Base-by-base conservation (phyloP, 352 stramenopile species). In the Globisporangium orthogonon region DNA sequence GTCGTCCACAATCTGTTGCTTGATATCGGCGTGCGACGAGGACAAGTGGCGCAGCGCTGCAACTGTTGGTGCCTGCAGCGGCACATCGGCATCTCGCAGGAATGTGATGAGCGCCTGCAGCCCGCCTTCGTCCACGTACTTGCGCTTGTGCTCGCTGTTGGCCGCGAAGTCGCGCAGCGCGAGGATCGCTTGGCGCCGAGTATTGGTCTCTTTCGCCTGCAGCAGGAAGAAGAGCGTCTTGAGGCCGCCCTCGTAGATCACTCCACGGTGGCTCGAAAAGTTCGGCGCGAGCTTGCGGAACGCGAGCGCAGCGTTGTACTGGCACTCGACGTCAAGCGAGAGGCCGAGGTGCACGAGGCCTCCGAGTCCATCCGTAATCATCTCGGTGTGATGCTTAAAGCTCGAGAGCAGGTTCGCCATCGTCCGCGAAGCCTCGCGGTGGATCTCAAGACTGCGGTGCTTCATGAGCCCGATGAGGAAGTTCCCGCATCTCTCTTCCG, bases 261-360 rank as follows among this genome's bases (percentile, higher is more conserved):
- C 74, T 7, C 79, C 72, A 5, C 73, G 63, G 58, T 98, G 95
- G 49, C 91, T 96, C 7, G 76, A 74, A 48, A 93, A 79, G 63
- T 98, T 98, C 6, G 91, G 86, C 11, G 86, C 85, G 10, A 99
- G 76, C 69, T 98, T 99, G 9, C 95, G 89, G 56, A 98, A 89
- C 14, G 83, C 86, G n/a, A 98, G 66, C 4, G 94, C 87, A 2
- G 92, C 86, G 65, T 98, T 95, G 66, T 98, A 98, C 67, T 97
- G 88, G 58, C 94, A 98, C 69, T 98, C 93, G 17, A 75, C 53
- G 58, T 98, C 96, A 29, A 91, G 67, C 44, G 76, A 94, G 7
- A 93, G 66, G 6, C 87, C 92, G n/a, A 99, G 74, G 54, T 86
- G 76, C 44, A 98, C 85, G 14, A 99, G 75, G 1, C 91, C 91